Evolutionary conservation across 768 basidiomycete species (phyloP).

Genomic region (Sarcodon aspratus): DNA sequence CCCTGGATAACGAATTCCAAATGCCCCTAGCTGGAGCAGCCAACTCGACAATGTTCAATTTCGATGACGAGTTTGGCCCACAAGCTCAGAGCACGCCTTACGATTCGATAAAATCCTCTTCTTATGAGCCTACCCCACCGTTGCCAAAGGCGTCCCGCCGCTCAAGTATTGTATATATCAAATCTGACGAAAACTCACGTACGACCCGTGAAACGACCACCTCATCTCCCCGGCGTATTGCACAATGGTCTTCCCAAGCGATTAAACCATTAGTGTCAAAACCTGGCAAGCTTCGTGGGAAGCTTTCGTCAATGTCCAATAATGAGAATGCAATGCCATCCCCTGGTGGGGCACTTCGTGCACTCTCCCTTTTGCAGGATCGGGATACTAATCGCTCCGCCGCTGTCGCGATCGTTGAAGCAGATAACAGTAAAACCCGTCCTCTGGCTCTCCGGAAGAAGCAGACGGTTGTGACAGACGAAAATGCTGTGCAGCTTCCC

Average conservation of each 20-base stretch:
- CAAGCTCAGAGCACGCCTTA: slow-evolving; percentile 57
- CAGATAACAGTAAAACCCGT: slow-evolving; percentile 25
- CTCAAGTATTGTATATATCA: slow-evolving; percentile 57
- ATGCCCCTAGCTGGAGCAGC: slow-evolving; percentile 44
- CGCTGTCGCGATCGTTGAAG: slow-evolving; percentile 6
- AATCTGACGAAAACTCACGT: slow-evolving; percentile 34
- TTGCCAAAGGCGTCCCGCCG: slow-evolving; percentile 23
- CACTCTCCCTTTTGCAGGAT: slow-evolving; percentile 52
- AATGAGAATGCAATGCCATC: slow-evolving; percentile 1
- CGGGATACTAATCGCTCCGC: slow-evolving; percentile 31
- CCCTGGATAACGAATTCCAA: slow-evolving; percentile 18
- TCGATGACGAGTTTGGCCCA: slow-evolving; percentile 26
- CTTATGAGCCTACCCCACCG: slow-evolving; percentile 12
- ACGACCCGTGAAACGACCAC: neutral
- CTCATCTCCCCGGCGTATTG: slow-evolving; percentile 10
- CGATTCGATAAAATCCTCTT: slow-evolving; percentile 23
- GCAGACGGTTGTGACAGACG: slow-evolving; percentile 25
- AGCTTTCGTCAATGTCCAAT: slow-evolving; percentile 11
- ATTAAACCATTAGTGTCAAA: slow-evolving; percentile 2
- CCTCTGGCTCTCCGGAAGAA: slow-evolving; percentile 48
- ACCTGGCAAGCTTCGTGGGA: slow-evolving; percentile 12
- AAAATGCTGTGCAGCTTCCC: slow-evolving; percentile 10
- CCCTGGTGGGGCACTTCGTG: slow-evolving; percentile 39
- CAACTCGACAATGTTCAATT: slow-evolving; percentile 49
- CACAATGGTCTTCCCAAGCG: slow-evolving; percentile 37